Conservation (phyloP, 208 protist species). For the Acanthamoeba royreba region DNA sequence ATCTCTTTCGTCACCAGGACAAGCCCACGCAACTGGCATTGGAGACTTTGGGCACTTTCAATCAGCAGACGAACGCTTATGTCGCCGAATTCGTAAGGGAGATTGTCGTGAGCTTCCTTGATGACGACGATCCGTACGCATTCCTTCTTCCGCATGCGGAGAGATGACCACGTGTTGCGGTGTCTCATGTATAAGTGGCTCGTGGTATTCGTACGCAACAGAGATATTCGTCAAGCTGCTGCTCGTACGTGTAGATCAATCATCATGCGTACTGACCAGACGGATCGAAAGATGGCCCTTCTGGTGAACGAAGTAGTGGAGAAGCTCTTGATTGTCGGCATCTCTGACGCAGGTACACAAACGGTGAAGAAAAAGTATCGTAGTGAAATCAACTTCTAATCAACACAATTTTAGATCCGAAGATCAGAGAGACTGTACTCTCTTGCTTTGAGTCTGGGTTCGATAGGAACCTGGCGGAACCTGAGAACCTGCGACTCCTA, state of each 20-base stretch:
- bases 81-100: conserved; percentile 73
- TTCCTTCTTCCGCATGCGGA: too few species aligned
- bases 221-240: background rate
- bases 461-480: background rate
- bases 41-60: conserved; percentile 79
- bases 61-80: conserved; percentile 72
- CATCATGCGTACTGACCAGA: background rate
- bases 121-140: conserved; percentile 67
- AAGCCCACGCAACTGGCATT: conserved; percentile 66
- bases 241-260: conserved; percentile 23
- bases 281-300: background rate
- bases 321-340: conserved; percentile 73
- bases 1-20: conserved; percentile 39
- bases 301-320: conserved; percentile 70
- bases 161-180: too few species aligned
- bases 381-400: too few species aligned
- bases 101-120: conserved; percentile 73
- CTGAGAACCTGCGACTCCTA: conserved; percentile 81
- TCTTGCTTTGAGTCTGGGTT: background rate
- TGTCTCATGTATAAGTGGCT: too few species aligned
- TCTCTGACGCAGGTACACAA: conserved; percentile 69
- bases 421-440: background rate
- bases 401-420: background rate
- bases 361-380: too few species aligned
- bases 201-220: too few species aligned